phyloP scores from a whole-genome alignment of 495 filamentous ascomycete species.

The Elasticomyces elasticus region DNA sequence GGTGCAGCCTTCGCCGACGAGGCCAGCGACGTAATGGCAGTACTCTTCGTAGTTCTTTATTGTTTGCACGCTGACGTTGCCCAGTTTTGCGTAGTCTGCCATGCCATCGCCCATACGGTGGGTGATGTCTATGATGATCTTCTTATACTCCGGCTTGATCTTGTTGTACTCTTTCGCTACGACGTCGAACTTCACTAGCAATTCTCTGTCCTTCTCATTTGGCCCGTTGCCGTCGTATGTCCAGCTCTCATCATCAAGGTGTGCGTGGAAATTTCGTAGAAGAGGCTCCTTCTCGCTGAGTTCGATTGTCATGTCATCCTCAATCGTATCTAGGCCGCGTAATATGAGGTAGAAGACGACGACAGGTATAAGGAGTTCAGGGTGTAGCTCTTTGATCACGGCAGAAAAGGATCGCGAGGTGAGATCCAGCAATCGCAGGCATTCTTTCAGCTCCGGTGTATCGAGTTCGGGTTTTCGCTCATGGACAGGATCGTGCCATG shows the following conservation, averaged over 20 bases:
- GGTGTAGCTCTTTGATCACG: conserved; percentile 91
- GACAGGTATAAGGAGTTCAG: conserved; percentile 81
- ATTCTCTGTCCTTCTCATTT: conserved; percentile 85
- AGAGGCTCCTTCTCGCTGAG: conserved; percentile 75
- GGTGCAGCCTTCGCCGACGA: conserved; percentile 89
- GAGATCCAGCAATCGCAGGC: conserved; percentile 75
- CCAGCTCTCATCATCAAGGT: conserved; percentile 78
- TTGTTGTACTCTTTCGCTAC: conserved; percentile 82
- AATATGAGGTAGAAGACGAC: conserved; percentile 89
- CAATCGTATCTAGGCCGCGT: conserved; percentile 87
- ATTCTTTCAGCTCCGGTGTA: conserved; percentile 57
- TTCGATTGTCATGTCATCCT: conserved; percentile 93
- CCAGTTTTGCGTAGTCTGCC: conserved; percentile 85
- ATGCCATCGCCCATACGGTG: conserved; percentile 96
- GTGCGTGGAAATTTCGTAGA: conserved; percentile 66
- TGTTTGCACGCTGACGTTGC: conserved; percentile 71
- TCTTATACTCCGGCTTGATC: conserved; percentile 72
- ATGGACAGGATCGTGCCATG: conserved; percentile 92
- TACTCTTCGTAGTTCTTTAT: conserved; percentile 86
- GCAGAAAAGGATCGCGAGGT: conserved; percentile 89
- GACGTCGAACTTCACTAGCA: conserved; percentile 83
- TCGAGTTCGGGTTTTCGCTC: conserved; percentile 69
- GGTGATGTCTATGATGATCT: conserved; percentile 88
- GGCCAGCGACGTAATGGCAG: conserved; percentile 94
- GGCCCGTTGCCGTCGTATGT: conserved; percentile 75